Evolutionary conservation across 2,329 filamentous ascomycete genomes (phyloP).

Genomic region (Aspergillus versicolor): DNA sequence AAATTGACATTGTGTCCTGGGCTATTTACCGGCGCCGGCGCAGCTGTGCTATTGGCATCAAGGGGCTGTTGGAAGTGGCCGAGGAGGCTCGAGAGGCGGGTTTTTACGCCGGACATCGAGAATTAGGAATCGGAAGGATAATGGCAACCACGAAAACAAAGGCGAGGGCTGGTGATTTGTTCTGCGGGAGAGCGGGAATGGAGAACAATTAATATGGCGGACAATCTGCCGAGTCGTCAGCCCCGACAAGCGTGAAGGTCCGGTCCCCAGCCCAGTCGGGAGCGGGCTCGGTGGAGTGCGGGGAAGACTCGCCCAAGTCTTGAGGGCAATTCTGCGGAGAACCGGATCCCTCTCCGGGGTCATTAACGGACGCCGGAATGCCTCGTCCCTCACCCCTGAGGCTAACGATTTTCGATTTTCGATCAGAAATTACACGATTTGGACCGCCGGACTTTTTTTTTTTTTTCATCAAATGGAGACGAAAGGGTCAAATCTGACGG

Average conservation of each 20-base stretch:
- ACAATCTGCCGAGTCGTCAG: neutral
- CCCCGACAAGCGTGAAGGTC: neutral
- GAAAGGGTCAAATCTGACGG: no score
- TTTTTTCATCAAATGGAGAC: no score
- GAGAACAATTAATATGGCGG: no score
- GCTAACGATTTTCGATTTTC: no score
- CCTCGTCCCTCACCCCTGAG: no score
- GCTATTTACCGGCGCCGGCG: constrained; percentile 10
- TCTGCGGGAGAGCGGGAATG: neutral
- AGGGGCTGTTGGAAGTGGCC: constrained; percentile 27
- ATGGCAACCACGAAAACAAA: neutral
- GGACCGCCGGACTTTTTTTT: no score
- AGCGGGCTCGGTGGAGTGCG: neutral
- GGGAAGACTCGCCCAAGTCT: neutral
- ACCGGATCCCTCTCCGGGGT: neutral
- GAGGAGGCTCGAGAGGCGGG: constrained; percentile 29
- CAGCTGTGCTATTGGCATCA: constrained; percentile 21
- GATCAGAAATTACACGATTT: no score
- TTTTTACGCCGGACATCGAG: constrained; percentile 28
- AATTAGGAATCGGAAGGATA: neutral
- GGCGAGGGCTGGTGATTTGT: no score
- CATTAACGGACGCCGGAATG: no score
- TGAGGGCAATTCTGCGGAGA: neutral
- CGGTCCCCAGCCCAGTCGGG: neutral
- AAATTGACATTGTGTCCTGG: constrained; percentile 39